Percentiles rank a stretch among this genome's conserved stretches.
Evolutionary conservation across 352 stramenopile genomes (phyloP).

Genomic region (Aphanomyces euteiches): DNA sequence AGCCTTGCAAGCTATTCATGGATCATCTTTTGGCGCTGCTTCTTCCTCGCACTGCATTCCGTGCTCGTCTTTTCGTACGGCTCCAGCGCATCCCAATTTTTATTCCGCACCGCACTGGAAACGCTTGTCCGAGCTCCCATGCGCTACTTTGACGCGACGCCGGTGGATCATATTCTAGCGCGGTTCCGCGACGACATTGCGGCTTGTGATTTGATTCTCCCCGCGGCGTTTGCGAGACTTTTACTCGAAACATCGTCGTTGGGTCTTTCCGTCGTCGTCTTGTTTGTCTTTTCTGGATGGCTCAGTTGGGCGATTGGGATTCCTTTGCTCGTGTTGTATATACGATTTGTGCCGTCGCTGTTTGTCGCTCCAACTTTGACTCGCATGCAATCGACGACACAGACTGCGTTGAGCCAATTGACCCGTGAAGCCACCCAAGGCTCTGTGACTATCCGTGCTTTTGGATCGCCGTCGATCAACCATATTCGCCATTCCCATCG

Average conservation of each 20-base stretch:
- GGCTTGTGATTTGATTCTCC: slow-evolving; percentile 81
- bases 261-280: slow-evolving; percentile 71
- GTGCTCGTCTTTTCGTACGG: slow-evolving; percentile 31
- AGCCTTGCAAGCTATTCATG: slow-evolving; percentile 28
- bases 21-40: slow-evolving; percentile 1
- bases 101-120: slow-evolving; percentile 73
- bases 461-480: slow-evolving; percentile 31
- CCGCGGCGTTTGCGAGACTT: slow-evolving; percentile 50
- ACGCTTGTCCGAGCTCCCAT: slow-evolving; percentile 56
- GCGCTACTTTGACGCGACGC: slow-evolving; percentile 81
- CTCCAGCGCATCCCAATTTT: slow-evolving; percentile 48
- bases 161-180: slow-evolving; percentile 68
- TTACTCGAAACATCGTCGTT: slow-evolving; percentile 73
- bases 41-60: slow-evolving; percentile 5
- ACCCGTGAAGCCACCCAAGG: slow-evolving; percentile 51
- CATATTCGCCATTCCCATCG: slow-evolving; percentile 1
- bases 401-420: slow-evolving; percentile 46
- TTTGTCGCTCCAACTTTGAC: slow-evolving; percentile 50
- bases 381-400: slow-evolving; percentile 42
- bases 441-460: slow-evolving; percentile 45
- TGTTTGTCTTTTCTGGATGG: slow-evolving; percentile 61
- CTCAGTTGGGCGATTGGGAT: slow-evolving; percentile 80
- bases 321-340: slow-evolving; percentile 65
- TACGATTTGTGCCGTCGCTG: slow-evolving; percentile 57
- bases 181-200: slow-evolving; percentile 56